phyloP scores from a whole-genome alignment of 192 early-diverging fungal species.

The Coemansia reversa region DNA sequence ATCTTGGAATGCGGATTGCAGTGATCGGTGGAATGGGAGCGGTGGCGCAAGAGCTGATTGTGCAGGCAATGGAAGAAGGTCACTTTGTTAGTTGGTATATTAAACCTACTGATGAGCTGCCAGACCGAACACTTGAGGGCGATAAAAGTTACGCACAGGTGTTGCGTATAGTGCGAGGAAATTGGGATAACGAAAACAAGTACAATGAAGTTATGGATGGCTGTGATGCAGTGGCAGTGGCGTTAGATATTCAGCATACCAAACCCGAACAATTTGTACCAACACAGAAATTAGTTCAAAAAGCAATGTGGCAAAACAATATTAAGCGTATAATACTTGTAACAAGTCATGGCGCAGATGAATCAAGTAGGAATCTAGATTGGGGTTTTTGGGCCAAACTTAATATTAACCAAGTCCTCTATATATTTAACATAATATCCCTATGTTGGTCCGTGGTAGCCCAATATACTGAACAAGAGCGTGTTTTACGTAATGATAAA shows the following conservation, averaged over 20 bases:
- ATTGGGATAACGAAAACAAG: slow-evolving; percentile 15
- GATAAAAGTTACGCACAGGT: slow-evolving; percentile 12
- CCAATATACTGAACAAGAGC: slow-evolving; percentile 39
- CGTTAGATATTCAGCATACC: slow-evolving; percentile 23
- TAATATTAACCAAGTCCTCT: slow-evolving; percentile 30
- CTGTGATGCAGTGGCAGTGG: slow-evolving; percentile 31
- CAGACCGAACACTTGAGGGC: slow-evolving; percentile 20
- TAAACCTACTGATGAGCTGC: slow-evolving; percentile 16
- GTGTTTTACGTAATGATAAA: slow-evolving; percentile 13
- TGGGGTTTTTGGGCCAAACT: slow-evolving; percentile 31
- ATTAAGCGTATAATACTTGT: slow-evolving; percentile 27
- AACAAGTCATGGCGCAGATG: slow-evolving; percentile 35
- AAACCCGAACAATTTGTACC: slow-evolving; percentile 19
- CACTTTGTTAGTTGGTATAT: slow-evolving; percentile 38
- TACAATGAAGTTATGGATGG: slow-evolving; percentile 22
- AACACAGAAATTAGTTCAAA: slow-evolving; percentile 30
- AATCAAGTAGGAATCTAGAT: slow-evolving; percentile 27
- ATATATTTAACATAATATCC: slow-evolving; percentile 3
- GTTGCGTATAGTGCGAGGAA: slow-evolving; percentile 24
- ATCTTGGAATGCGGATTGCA: slow-evolving; percentile 25
- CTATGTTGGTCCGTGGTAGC: slow-evolving; percentile 38
- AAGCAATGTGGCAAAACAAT: slow-evolving; percentile 21
- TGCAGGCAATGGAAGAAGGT: slow-evolving; percentile 21
- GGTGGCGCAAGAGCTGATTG: slow-evolving; percentile 28
- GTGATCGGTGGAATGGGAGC: slow-evolving; percentile 39